Conservation (phyloP, 1,284 basidiomycete genomes). For the Apiotrichum sp. region DNA sequence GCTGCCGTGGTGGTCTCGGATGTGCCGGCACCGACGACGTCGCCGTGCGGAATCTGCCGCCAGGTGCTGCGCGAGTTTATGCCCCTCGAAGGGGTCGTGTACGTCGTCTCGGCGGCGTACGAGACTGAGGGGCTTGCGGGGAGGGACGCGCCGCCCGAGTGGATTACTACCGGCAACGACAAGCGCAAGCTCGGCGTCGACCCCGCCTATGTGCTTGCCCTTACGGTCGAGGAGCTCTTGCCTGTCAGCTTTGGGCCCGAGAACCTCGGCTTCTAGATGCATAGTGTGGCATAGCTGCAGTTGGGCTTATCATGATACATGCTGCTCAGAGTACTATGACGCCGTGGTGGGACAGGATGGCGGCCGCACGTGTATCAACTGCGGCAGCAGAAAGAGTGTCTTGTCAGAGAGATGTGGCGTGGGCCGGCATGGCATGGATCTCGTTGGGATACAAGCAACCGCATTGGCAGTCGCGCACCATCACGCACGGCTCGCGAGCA, state of each 20-base stretch:
- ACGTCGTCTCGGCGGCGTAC: conserved; percentile 69
- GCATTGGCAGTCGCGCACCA: too few relatives aligned
- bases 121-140: conserved; percentile 16
- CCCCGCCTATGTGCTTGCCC: conserved; percentile 54
- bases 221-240: conserved; percentile 67
- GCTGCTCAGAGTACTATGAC: too few relatives aligned
- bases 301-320: too few relatives aligned
- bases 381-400: too few relatives aligned
- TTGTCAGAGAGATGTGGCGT: too few relatives aligned
- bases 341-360: too few relatives aligned
- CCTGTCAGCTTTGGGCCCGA: conserved; percentile 87
- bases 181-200: conserved; percentile 22
- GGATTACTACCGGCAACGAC: conserved; percentile 25
- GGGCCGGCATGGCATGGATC: too few relatives aligned
- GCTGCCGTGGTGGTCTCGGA: conserved; percentile 74
- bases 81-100: conserved; percentile 61
- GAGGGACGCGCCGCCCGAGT: conserved; percentile 23
- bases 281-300: neutral
- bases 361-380: too few relatives aligned
- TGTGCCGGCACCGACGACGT: conserved; percentile 55
- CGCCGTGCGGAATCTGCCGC: conserved; percentile 86
- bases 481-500: too few relatives aligned
- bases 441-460: too few relatives aligned
- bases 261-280: conserved; percentile 36
- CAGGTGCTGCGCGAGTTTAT: conserved; percentile 90